Evolutionary conservation across 2,329 filamentous ascomycete genomes (phyloP), one percentile per base, ranked within the genome.

Genomic region (Huntiella omanensis): DNA sequence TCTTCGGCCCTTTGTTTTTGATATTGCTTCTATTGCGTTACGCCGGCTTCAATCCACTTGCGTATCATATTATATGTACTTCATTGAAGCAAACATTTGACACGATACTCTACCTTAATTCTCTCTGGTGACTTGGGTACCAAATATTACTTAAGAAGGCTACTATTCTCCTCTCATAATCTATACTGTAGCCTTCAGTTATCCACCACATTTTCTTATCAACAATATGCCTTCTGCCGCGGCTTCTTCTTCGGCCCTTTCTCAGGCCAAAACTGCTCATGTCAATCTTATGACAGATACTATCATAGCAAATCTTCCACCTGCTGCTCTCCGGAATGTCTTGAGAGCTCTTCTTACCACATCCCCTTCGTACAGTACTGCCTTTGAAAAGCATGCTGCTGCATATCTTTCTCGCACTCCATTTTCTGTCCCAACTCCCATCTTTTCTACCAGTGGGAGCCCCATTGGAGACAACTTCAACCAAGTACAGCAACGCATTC

Each of bases 221-320:
- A 10, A 3, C 22, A 28, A 28, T 28, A 28, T 28, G 22, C 5
- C 22, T 28, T 28, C 22, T 28, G 8, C 22, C 6, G 8, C 22
- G 22, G 22, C 22, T 7, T 11, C 34, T 17, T 17, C 32, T 16
- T 22, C 37, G 5, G 16, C n/a, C n/a, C 28, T 33, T 36, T 49
- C 43, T 5, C 33, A 51, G 44, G 50, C 50, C 45, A 55, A 52
- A n/a, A 53, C 50, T 33, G 60, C 63, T 19, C 64, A 67, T 52
- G 62, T 66, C 50, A 67, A 67, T 45, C 63, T 66, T 59, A 66
- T 66, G 64, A 62, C 60, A 2, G 64, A 66, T 47, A 64, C 60
- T 3, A 59, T 66, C 47, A 63, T 67, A 45, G 61, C 59, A n/a
- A 66, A 63, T 40, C 50, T 67, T 17, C 57, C 62, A 1, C 52